Evolutionary conservation across 345 rosid species (phyloP).

Genomic region (Eucalyptus pauciflora): DNA sequence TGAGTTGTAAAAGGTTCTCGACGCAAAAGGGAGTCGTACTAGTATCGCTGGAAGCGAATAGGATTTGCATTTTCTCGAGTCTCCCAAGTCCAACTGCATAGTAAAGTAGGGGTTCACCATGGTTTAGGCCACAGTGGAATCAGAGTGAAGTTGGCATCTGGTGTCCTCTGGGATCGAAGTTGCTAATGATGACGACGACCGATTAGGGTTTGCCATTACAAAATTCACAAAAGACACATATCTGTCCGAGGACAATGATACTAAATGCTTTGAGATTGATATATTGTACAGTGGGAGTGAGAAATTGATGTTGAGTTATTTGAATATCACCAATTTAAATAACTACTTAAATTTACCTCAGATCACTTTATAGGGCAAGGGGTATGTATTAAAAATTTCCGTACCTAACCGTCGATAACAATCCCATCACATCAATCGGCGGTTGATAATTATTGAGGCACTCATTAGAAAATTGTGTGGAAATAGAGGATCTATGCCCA

Average conservation of each 20-base stretch:
- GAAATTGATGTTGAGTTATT: background rate
- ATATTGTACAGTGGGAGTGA: background rate
- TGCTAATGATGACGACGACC: background rate
- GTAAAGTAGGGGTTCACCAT: background rate
- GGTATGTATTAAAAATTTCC: background rate
- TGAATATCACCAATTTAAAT: background rate
- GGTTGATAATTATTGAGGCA: background rate
- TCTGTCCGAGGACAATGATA: background rate
- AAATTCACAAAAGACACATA: background rate
- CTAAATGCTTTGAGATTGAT: background rate
- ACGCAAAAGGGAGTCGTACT: background rate
- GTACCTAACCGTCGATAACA: background rate
- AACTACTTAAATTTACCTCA: background rate
- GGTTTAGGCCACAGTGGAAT: background rate
- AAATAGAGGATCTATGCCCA: background rate
- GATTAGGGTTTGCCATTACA: background rate
- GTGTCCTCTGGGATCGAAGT: background rate
- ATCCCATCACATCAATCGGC: background rate
- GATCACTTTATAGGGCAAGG: background rate
- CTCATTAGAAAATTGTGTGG: background rate
- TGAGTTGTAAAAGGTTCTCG: background rate
- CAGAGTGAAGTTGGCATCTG: background rate
- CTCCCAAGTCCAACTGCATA: background rate
- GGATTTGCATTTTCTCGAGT: background rate
- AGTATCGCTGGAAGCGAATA: background rate